Base-by-base conservation (phyloP, 768 basidiomycete species). In the Trametes punicea region DNA sequence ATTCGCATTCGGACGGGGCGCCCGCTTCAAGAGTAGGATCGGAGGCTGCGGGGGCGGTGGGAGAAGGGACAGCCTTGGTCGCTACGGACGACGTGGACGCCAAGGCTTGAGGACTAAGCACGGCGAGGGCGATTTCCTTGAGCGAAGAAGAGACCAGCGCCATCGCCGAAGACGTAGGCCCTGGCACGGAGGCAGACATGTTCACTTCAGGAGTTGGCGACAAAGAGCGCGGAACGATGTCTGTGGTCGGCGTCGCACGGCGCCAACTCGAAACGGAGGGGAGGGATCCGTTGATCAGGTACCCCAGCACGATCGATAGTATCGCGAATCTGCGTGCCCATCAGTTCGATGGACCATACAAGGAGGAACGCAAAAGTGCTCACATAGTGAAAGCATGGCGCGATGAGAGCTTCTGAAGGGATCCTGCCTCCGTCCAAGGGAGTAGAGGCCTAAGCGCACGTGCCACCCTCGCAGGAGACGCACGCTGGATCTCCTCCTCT, bases 321-420 rank as follows among this genome's bases (percentile, higher is more conserved):
- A 90, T 67, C 0, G 87, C 84, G 57, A 90, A 78, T 45, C 88
- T 90, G 59, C n/a, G 42, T 57, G 30, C 40, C 59, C 2, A 56
- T 62, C 36, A 60, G 56, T 44, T 49, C 38, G 18, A 13, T 47
- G 36, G 33, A 38, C 9, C 25, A 10, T 13, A 31, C 23, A 27
- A 21, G 23, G 1, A 42, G 29, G 29, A 7, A 44, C 23, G 18
- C 50, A 41, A 50, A 26, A 54, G 8, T 38, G 70, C 84, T n/a
- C 74, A 89, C 88, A 90, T 71, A 20, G 85, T 87, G 45, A 85
- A 74, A 31, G 85, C 76, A 64, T 84, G 81, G 44, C 77, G 73
- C 23, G 83, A 75, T 46, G 73, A 74, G 13, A 59, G 18, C 27
- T 21, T 33, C 25, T 55, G 44, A n/a, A 46, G n/a, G 79, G 68